These are phyloP conservation scores for Claviceps purpurea DNA, from an alignment of 2,329 filamentous ascomycete species.

Conservation along the genomic window DNA sequence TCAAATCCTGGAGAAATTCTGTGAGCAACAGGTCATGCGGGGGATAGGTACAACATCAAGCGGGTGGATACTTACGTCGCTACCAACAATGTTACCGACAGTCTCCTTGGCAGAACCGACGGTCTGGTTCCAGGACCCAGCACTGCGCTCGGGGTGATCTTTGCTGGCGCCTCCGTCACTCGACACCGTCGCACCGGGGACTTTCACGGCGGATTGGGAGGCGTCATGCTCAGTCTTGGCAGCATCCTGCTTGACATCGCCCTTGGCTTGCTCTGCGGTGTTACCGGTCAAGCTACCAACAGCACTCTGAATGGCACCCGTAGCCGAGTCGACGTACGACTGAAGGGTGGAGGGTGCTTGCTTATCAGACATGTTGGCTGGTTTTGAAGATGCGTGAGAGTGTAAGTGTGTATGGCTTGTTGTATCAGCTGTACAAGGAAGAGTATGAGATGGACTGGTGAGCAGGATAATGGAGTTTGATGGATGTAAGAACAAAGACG, in stretches of 20 bases:
- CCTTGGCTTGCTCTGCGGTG: constrained; percentile 51
- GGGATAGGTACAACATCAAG: neutral
- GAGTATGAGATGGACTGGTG: neutral
- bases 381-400: neutral
- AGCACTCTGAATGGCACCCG: constrained; percentile 58
- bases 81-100: constrained; percentile 61
- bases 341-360: constrained; percentile 56
- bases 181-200: constrained; percentile 59
- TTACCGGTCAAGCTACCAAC: constrained; percentile 63
- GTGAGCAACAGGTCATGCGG: constrained; percentile 3
- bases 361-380: constrained; percentile 16
- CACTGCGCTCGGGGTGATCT: constrained; percentile 58
- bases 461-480: neutral
- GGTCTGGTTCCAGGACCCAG: constrained; percentile 78
- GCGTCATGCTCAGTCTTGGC: constrained; percentile 55
- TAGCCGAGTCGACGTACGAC: constrained; percentile 61
- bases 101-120: constrained; percentile 76
- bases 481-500: neutral
- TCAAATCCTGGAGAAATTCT: constrained; percentile 39
- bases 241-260: constrained; percentile 49
- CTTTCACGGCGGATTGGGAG: constrained; percentile 61
- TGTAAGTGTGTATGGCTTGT: neutral
- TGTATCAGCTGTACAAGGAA: neutral
- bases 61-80: constrained; percentile 36
- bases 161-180: constrained; percentile 55